A percentile compares a stretch with the other conserved stretches of the same genome.
Evolutionary conservation across 305 asterid genomes (phyloP).

Genomic region (Stenogyne calaminthoides): DNA sequence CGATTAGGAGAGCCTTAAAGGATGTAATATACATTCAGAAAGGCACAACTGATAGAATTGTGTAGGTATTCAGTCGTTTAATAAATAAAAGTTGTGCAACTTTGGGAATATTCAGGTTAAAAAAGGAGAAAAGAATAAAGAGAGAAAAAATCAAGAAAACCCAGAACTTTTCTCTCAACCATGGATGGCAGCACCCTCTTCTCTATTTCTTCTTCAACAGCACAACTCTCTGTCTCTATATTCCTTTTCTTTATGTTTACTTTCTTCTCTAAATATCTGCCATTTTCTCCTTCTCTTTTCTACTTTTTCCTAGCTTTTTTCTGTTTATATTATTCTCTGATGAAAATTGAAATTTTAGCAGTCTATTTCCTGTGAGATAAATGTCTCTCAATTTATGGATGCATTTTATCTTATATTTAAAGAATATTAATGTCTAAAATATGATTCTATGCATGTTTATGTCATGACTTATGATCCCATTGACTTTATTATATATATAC

Average conservation of each 20-base stretch:
- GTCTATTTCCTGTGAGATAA: background rate
- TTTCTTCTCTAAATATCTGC: background rate
- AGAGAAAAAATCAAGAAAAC: background rate
- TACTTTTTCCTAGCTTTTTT: background rate
- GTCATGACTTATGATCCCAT: background rate
- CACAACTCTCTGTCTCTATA: background rate
- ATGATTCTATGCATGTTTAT: background rate
- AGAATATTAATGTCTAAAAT: background rate
- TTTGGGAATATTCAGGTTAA: background rate
- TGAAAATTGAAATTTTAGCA: background rate
- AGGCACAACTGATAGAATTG: background rate
- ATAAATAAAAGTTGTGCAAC: background rate
- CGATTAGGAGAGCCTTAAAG: background rate
- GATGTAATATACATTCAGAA: background rate
- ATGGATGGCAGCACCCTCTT: too few species aligned
- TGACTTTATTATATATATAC: background rate
- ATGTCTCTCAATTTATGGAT: background rate
- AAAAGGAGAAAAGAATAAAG: background rate
- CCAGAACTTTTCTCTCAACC: background rate
- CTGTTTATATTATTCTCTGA: background rate
- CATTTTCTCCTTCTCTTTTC: background rate
- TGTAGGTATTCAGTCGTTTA: background rate
- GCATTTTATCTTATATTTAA: background rate
- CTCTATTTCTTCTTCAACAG: background rate
- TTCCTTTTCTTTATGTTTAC: background rate